Evolutionary conservation across 2,329 filamentous ascomycete species (phyloP), one percentile per base, ranked within the genome.

Genomic region (Fusarium chlamydosporum): DNA sequence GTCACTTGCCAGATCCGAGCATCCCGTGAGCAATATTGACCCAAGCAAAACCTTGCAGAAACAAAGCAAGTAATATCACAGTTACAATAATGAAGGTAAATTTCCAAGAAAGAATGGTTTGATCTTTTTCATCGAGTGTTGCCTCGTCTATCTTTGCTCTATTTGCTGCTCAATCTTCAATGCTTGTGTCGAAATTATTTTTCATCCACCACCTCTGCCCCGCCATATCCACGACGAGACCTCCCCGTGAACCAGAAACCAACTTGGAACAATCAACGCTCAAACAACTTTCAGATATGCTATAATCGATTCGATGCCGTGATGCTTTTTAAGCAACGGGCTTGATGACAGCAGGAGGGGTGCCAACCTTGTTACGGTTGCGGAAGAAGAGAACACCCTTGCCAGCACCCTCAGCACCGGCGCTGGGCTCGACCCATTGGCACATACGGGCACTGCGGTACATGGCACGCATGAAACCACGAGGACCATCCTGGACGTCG

Each of bases 391-490:
- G 82, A 31, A 99, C 91, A 66, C 91, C 90, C 84, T 93, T 91
- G 78, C 89, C 91, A 75, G 94, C 90, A 34, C 93, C 95, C 77
- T 89, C 81, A 51, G 94, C 92, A 55, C 89, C 93, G 74, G 89
- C 91, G 76, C 89, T 94, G 57, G 94, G 93, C 89, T 99, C 96
- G 68, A 99, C 94, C 93, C 94, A 99, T 81, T 98, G 94, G 88
- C 96, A 99, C 89, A 87, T 89, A 66, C 96, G 89, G 42, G 92
- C 89, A 75, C 88, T 92, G 72, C 83, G 91, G 88, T 89, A 99
- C 79, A 99, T 82, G 73, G 92, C 89, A 79, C 86, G 87, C 76
- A 99, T 79, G 87, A 99, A 99, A 47, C 96, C 96, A 42, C 90
- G 70, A 37, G 91, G 82, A 46, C 96, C 96, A 58, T 86, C 94